phyloP scores from a whole-genome alignment of 306 rosid species.

The Dryas drummondii region DNA sequence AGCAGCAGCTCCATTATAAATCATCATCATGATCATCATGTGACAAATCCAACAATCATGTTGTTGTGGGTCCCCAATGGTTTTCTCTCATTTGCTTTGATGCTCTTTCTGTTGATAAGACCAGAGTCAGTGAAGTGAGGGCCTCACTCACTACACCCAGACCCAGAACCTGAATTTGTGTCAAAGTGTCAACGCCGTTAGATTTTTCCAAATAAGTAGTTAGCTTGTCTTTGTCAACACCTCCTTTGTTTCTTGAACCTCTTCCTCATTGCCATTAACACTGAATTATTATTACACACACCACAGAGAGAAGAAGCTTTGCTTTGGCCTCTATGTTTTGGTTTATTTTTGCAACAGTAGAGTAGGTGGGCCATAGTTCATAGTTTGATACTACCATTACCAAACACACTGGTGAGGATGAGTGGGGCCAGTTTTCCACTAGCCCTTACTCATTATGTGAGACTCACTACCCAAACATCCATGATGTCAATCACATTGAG shows the following conservation, averaged over 20 bases:
- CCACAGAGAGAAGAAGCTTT: no score
- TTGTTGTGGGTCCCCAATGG: neutral
- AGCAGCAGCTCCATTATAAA: conserved; percentile 5
- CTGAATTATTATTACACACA: no score
- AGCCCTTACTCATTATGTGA: conserved; percentile 24
- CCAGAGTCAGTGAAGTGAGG: conserved; percentile 12
- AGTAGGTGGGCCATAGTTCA: neutral
- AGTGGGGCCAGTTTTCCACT: conserved; percentile 29
- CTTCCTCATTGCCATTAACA: neutral
- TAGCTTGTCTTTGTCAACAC: conserved; percentile 49
- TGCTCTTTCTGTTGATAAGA: conserved; percentile 11
- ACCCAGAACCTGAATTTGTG: conserved; percentile 27
- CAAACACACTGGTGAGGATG: conserved; percentile 11
- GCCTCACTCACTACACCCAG: conserved; percentile 10
- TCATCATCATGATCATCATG: conserved; percentile 39
- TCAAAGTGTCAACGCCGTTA: conserved; percentile 65
- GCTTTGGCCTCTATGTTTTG: no score
- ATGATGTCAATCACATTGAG: conserved; percentile 40
- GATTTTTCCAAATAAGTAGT: conserved; percentile 40
- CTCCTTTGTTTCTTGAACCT: conserved; percentile 7
- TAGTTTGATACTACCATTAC: neutral
- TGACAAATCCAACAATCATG: conserved; percentile 39
- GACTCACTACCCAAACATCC: conserved; percentile 44
- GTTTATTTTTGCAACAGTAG: neutral
- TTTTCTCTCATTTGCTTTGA: no score